Conservation (phyloP, 2,329 filamentous ascomycete species). For the Thermothelomyces thermophilus region DNA sequence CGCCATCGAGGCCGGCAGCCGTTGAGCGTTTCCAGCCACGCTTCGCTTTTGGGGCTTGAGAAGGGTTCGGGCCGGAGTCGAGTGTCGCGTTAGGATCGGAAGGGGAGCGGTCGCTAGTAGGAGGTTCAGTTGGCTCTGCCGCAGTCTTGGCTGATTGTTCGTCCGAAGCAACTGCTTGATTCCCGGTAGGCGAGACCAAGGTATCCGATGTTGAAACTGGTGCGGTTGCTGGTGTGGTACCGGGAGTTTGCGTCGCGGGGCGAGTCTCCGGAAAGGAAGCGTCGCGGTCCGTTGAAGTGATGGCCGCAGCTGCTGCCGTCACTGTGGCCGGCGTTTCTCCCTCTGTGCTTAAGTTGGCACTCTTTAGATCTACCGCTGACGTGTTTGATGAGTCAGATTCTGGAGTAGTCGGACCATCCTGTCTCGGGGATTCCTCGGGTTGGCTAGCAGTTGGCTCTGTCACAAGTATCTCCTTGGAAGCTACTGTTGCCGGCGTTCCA, state of each 20-base stretch:
- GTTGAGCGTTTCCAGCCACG: constrained; percentile 20
- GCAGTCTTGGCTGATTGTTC: not conserved
- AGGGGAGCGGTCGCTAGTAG: not conserved
- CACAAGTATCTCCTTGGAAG: not conserved
- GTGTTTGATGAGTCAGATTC: not conserved
- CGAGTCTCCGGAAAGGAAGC: not conserved
- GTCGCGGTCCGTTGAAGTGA: not conserved
- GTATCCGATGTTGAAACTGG: not conserved
- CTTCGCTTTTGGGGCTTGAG: constrained; percentile 4
- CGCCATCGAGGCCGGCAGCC: constrained; percentile 7
- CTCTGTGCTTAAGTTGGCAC: not conserved
- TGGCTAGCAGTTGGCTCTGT: not conserved
- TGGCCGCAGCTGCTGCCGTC: not conserved
- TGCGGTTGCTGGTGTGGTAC: not conserved
- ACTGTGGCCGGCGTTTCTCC: not conserved
- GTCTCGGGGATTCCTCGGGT: not conserved
- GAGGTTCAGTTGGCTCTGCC: not conserved
- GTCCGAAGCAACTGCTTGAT: not conserved
- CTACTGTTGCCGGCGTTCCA: not conserved
- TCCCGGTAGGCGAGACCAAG: not conserved
- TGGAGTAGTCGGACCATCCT: not conserved
- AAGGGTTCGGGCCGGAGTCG: constrained; percentile 1
- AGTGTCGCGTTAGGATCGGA: constrained; percentile 1
- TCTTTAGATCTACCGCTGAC: not conserved
- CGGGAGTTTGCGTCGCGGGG: not conserved